Base-by-base conservation (phyloP, 1,284 basidiomycete species). In the Pseudozyma sp. region DNA sequence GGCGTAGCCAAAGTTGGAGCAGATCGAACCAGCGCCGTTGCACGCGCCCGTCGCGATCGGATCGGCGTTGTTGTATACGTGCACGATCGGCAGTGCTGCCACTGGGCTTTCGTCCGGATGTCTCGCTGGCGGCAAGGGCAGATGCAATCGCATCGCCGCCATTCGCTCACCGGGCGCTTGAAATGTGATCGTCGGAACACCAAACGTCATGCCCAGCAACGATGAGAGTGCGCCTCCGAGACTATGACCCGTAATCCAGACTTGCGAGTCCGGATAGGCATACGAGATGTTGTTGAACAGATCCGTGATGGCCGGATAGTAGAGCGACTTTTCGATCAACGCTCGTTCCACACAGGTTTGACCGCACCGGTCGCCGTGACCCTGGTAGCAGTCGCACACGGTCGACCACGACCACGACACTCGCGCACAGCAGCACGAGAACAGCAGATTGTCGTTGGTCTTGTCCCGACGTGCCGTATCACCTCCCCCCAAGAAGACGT, bases 401-500 rank as follows among this genome's bases (percentile, higher is more conserved):
- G 94, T 89, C 44, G 91, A 90, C 96, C 96, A 99, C 6, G 92
- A 91, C 90, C 94, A 97, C 82, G 93, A 93, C 29, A 99, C 90
- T 17, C 90, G 88, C 0, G 97, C 97, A 85, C 96, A 99, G 86
- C 96, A 99, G 85, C 96, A 99, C 56, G 94, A 97, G 86, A 98
- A 99, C 57, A 98, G 86, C n/a, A 99, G 84, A 78, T 98, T 98
- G 85, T 97, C 94, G 85, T 97, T 98, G 53, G 92, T 84, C 86
- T 93, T 97, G 87, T 98, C 95, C 79, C 95, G 95, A 86, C 90
- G 91, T 1, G 89, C 88, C 13, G 96, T 98, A 14, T 93, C 91
- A 0, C 93, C 94, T 0, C 92, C 92, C 5, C 90, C 89, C 48
- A 96, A 88, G 16, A 92, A 71, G 5, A 89, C 90, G 0, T 93